Evolutionary conservation across 345 rosid species (phyloP).

Genomic region (Arabis alpina): DNA sequence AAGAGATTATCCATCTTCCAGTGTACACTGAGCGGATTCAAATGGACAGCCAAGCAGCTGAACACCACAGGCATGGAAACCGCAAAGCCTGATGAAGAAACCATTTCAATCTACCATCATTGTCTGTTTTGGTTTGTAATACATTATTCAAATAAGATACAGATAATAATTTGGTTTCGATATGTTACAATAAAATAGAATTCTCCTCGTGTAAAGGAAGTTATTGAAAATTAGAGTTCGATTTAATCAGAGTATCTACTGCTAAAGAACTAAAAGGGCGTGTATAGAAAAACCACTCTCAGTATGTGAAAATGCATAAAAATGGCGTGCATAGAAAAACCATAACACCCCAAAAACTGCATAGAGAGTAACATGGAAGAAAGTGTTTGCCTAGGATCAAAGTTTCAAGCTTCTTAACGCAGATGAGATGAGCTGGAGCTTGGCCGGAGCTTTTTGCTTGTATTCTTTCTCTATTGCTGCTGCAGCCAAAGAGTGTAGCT

Average conservation of each 20-base stretch:
- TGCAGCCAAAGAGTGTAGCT: conserved; percentile 54
- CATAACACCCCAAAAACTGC: too few species aligned
- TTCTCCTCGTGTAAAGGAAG: background rate
- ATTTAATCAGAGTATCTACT: background rate
- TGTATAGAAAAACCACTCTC: background rate
- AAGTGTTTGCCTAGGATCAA: conserved; percentile 3
- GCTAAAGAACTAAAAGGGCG: too few species aligned
- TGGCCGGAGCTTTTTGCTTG: conserved; percentile 66
- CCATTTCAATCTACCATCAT: background rate
- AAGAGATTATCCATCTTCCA: conserved; percentile 70
- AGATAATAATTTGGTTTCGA: background rate
- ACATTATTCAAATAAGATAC: background rate
- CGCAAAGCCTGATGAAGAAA: conserved; percentile 16
- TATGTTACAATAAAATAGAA: background rate
- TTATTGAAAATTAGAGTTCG: background rate
- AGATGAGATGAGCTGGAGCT: conserved; percentile 57
- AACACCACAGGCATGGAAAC: conserved; percentile 12
- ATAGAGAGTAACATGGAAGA: too few species aligned
- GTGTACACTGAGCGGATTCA: conserved; percentile 80
- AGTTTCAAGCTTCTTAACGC: conserved; percentile 66
- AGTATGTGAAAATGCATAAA: background rate
- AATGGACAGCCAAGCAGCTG: conserved; percentile 46
- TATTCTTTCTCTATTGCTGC: conserved; percentile 75
- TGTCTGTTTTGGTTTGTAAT: background rate
- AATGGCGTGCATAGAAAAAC: background rate